Conservation (phyloP, 805 yeast genomes). For the Candida peoriensis region DNA sequence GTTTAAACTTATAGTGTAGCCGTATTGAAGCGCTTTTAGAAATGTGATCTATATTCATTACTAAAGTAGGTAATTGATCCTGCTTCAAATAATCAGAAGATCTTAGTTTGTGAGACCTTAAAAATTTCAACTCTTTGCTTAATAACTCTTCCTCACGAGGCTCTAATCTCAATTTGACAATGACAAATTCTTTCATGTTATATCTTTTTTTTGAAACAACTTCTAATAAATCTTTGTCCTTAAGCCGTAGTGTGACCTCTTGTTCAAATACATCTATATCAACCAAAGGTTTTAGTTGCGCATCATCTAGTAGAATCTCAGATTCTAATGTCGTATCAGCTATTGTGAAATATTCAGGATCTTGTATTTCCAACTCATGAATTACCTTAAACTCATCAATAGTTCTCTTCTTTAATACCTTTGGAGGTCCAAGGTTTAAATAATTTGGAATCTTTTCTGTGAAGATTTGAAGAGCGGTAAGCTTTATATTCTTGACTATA, state of each 20-base stretch:
- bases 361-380: neutral
- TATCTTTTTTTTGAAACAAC: constrained; percentile 11
- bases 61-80: constrained; percentile 4
- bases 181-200: constrained; percentile 6
- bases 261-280: constrained; percentile 2
- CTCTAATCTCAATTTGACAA: constrained; percentile 2
- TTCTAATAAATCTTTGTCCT: neutral
- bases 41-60: neutral
- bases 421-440: constrained; percentile 1
- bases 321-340: constrained; percentile 3
- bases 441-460: neutral
- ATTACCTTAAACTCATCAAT: neutral
- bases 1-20: constrained; percentile 6
- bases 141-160: neutral
- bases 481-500: no score
- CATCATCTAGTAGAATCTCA: constrained; percentile 1
- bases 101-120: neutral
- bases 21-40: neutral
- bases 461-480: neutral
- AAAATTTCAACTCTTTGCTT: neutral
- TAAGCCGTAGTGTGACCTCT: constrained; percentile 1
- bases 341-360: constrained; percentile 4
- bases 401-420: constrained; percentile 1
- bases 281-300: neutral
- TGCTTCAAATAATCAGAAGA: neutral